phyloP scores from a whole-genome alignment of 805 yeast genomes.

The Wickerhamiella nectarea region DNA sequence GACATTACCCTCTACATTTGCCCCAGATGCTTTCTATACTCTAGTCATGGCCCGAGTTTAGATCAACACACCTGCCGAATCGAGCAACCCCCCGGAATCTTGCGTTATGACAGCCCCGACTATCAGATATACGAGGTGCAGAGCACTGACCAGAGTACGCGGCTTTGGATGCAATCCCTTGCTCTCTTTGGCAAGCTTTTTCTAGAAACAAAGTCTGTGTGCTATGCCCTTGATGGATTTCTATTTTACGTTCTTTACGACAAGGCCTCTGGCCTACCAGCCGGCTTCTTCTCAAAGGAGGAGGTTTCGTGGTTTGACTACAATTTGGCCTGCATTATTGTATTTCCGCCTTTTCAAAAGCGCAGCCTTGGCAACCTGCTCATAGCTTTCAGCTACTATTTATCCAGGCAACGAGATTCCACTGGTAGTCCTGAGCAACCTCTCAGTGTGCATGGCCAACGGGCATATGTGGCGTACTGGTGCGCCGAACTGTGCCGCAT shows the following conservation, averaged over 20 bases:
- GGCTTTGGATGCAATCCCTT: constrained; percentile 65
- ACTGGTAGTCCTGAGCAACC: constrained; percentile 90
- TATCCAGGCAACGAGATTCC: constrained; percentile 49
- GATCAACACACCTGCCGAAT: constrained; percentile 33
- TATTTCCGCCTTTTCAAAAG: constrained; percentile 86
- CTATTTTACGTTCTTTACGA: constrained; percentile 51
- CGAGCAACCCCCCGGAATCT: constrained; percentile 42
- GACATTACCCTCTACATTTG: constrained; percentile 46
- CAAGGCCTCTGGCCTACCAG: constrained; percentile 31
- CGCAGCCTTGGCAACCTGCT: constrained; percentile 62
- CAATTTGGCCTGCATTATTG: constrained; percentile 80
- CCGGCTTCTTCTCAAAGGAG: constrained; percentile 92
- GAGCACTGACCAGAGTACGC: constrained; percentile 39
- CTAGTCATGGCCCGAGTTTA: constrained; percentile 35
- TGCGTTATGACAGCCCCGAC: constrained; percentile 48
- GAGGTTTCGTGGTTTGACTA: constrained; percentile 55
- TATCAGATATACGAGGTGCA: constrained; percentile 50
- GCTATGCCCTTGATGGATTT: constrained; percentile 63
- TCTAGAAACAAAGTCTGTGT: constrained; percentile 78
- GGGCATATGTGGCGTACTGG: constrained; percentile 70
- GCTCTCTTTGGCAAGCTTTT: constrained; percentile 78
- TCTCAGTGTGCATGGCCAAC: constrained; percentile 64
- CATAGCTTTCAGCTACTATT: constrained; percentile 68
- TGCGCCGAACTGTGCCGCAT: constrained; percentile 33
- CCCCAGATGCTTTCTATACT: constrained; percentile 71